Evolutionary conservation across 306 rosid genomes (phyloP), one percentile per base, ranked within the genome.

Genomic region (Psophocarpus tetragonolobus): DNA sequence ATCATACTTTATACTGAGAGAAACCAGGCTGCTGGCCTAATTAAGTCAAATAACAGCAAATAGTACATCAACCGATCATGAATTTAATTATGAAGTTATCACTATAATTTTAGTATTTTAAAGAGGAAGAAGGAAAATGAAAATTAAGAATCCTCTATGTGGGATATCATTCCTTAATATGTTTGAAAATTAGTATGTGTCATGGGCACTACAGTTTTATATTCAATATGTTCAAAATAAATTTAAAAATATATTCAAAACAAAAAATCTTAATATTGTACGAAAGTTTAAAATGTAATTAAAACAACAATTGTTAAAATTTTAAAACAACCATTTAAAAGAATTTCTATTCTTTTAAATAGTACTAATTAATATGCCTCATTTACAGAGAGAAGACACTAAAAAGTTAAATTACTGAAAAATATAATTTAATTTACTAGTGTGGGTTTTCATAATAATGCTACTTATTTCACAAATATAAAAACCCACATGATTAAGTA

Each of bases 1-100:
- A 42, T 14, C 24, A 7, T 29, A 33, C 68, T 64, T 64, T 44
- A 76, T 64, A 18, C 58, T 48, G 18, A 60, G 5, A 3, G 12
- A 56, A 24, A 4, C 47, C 47, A 62, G 78, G 69, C 45, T 78
- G 78, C 78, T 62, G 66, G 47, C 18, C 8, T 63, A 32, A 65
- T 14, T 21, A 15, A 65, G 27, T 51, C 23, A 64, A 32, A 62
- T 32, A 32, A 26, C 36, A 26, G 11, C 20, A 0, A 13, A 58
- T 58, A 58, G 5, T 58, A 8, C 41, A 60, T 30, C 13, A 0
- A n/a, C n/a, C n/a, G n/a, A 63, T 62, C 14, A 63, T 35, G 18
- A 18, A 36, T 32, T 62, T 9, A 36, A 20, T 11, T 18, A 0
- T 10, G 66, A 27, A 11, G 20, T 58, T 58, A 1, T 58, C 65